Evolutionary conservation across 2,329 filamentous ascomycete genomes (phyloP), one percentile per base, ranked within the genome.

Genomic region (Penicillium sp.): DNA sequence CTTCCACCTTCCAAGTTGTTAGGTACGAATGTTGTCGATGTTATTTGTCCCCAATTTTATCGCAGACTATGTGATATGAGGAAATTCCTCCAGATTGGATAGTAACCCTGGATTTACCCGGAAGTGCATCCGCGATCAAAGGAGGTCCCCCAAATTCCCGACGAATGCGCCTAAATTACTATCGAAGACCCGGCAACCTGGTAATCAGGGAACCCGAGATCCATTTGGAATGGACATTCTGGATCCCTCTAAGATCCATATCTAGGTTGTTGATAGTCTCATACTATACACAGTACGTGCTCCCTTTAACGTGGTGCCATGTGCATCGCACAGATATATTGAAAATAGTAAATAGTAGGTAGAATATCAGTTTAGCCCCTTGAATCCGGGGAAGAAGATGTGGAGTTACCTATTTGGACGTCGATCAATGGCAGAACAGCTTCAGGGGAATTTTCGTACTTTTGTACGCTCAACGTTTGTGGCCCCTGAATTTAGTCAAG

Each of bases 341-440:
- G 41, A 30, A 44, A 49, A 53, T 53, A 49, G 46, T 48, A n/a
- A n/a, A n/a, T n/a, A n/a, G n/a, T n/a, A n/a, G n/a, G n/a, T n/a
- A 25, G 14, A 41, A 19, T 25, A 16, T 29, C 30, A 45, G 39
- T 37, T 31, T 41, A 10, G 34, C 53, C 54, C 54, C 54, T 57
- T 57, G 53, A 55, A 55, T 57, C 52, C 31, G 53, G 54, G 54
- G 54, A 39, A 49, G 38, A 42, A 43, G 18, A 39, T 41, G 50
- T 49, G 47, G 47, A 49, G 41, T 29, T 45, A 27, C 34, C 16
- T 37, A 48, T 49, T 40, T 11, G 18, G 14, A 40, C 4, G 33
- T 47, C 43, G 48, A 50, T 50, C 43, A 31, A 39, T 41, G 46
- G 28, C 16, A 9, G 29, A 34, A 33, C 36, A 27, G 22, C 14